phyloP scores from a whole-genome alignment of 2,329 filamentous ascomycete species.

The Bertia moriformis region DNA sequence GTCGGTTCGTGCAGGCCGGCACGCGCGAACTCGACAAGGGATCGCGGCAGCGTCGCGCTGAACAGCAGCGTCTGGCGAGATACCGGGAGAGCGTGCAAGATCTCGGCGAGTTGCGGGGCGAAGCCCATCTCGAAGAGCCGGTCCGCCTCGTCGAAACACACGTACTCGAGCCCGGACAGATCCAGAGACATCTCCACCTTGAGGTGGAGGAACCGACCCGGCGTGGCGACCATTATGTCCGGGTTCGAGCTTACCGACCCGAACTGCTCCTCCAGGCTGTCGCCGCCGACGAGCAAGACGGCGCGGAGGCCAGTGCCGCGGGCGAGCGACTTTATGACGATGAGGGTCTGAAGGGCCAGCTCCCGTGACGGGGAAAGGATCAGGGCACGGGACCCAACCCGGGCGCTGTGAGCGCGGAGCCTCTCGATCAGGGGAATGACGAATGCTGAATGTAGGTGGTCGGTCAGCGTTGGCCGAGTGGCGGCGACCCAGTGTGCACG shows the following conservation, averaged over 20 bases:
- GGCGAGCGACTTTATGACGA: conserved; percentile 89
- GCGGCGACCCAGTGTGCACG: too few species aligned
- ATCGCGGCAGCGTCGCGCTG: conserved; percentile 86
- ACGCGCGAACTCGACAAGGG: conserved; percentile 85
- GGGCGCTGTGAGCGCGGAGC: conserved; percentile 72
- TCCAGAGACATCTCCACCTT: conserved; percentile 94
- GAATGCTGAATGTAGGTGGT: conserved; percentile 52
- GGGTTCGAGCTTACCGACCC: conserved; percentile 84
- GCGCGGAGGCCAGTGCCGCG: conserved; percentile 80
- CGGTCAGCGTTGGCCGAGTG: background rate
- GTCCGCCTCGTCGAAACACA: conserved; percentile 96
- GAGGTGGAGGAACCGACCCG: conserved; percentile 86
- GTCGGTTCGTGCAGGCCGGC: conserved; percentile 86
- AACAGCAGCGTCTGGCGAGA: conserved; percentile 85
- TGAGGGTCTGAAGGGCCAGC: conserved; percentile 82
- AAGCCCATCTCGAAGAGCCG: conserved; percentile 98
- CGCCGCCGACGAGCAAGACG: conserved; percentile 84
- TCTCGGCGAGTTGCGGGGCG: conserved; percentile 80
- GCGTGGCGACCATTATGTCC: conserved; percentile 92
- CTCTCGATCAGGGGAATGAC: conserved; percentile 97
- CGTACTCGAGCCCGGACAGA: conserved; percentile 79
- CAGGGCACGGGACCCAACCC: conserved; percentile 72
- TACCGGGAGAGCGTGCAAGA: conserved; percentile 74
- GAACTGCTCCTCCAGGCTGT: conserved; percentile 92
- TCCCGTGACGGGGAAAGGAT: conserved; percentile 89